Evolutionary conservation across 768 basidiomycete species (phyloP), one percentile per base, ranked within the genome.

Genomic region (Mycena latifolia): DNA sequence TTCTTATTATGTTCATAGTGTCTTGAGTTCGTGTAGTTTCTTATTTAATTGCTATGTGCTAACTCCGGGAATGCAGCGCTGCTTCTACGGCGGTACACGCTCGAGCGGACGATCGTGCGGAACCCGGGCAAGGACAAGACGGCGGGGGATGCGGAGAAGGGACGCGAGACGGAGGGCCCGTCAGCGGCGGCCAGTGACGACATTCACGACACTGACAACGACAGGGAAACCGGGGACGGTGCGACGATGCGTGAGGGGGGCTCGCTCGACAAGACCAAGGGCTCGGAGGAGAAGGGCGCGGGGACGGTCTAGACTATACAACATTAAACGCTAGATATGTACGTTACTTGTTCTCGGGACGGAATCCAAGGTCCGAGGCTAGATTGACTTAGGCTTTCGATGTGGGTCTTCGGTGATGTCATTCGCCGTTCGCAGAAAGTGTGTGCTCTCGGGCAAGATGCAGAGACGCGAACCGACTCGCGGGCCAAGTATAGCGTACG

Each of bases 41-140:
- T 41, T 45, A 52, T 57, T 22, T 64, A 58, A 15, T 12, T 27
- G n/a, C 24, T 27, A 20, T 39, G 27, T 11, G n/a, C 24, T 20
- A 8, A 37, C 5, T 9, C 12, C 35, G 33, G 14, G 27, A 15
- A 17, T 20, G 31, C 71, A 89, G 88, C 85, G 20, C 69, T 91
- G 29, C 84, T 89, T 69, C 61, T 93, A 27, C 82, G 87, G 54
- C 80, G 81, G 28, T 92, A 93, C 75, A 83, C 88, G 31, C 77
- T 92, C 25, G 76, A 86, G 51, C 84, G 89, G 3, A 81, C 78
- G 43, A 77, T 84, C 29, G 80, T 88, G 20, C 80, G 76, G 25
- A 78, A 77, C 10, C 74, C 68, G 18, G 60, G 57, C 14, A 68
- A 74, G n/a, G 57, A 18, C 6, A 73, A 71, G 57, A 50, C 29